phyloP scores from a whole-genome alignment of 2,329 filamentous ascomycete genomes.

The Ophiostoma sp. region DNA sequence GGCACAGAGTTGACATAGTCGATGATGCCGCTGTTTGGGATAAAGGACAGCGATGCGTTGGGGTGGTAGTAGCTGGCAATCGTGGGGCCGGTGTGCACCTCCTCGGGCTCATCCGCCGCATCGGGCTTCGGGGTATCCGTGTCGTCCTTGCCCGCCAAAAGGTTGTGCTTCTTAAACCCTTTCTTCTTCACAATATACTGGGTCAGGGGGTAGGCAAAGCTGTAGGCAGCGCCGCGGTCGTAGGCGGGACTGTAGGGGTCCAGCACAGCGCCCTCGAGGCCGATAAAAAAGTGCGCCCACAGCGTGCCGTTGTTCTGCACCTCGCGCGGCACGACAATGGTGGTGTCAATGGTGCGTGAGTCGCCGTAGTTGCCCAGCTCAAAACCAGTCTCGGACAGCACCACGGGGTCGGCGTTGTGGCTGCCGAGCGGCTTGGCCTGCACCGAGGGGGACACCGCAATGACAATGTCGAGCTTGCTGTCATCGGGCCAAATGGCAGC shows the following conservation, averaged over 20 bases:
- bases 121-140: slow-evolving; percentile 48
- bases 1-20: slow-evolving; percentile 63
- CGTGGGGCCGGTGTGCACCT: slow-evolving; percentile 48
- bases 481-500: slow-evolving; percentile 84
- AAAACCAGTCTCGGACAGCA: slow-evolving; percentile 77
- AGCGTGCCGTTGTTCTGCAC: slow-evolving; percentile 91
- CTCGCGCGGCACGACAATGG: slow-evolving; percentile 66
- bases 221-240: slow-evolving; percentile 69
- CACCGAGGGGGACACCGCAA: slow-evolving; percentile 76
- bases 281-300: slow-evolving; percentile 91
- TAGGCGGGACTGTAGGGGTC: slow-evolving; percentile 70
- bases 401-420: slow-evolving; percentile 60
- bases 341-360: slow-evolving; percentile 68
- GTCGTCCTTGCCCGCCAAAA: slow-evolving; percentile 58
- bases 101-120: slow-evolving; percentile 34
- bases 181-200: slow-evolving; percentile 92
- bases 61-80: slow-evolving; percentile 89
- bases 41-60: slow-evolving; percentile 83
- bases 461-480: slow-evolving; percentile 70
- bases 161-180: slow-evolving; percentile 75
- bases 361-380: slow-evolving; percentile 73
- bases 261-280: slow-evolving; percentile 65
- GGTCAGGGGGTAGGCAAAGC: slow-evolving; percentile 80
- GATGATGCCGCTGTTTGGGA: slow-evolving; percentile 71
- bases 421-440: slow-evolving; percentile 62